A percentile compares a stretch with the other conserved stretches of the same genome.
Evolutionary conservation across 768 basidiomycete species (phyloP).

Genomic region (Lactifluus rugatus): DNA sequence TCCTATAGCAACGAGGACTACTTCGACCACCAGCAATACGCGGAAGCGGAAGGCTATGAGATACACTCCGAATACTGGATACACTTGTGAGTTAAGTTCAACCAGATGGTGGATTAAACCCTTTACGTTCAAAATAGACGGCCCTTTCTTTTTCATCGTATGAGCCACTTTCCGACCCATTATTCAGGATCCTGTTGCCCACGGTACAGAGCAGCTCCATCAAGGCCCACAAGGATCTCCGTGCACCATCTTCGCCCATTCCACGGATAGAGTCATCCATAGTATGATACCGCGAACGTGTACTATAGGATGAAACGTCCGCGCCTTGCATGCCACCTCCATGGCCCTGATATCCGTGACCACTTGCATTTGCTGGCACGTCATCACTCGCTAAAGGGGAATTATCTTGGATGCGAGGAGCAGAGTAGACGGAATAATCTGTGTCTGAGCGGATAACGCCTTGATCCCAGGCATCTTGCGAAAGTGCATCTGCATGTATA

Average conservation of each 20-base stretch:
- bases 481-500: slow-evolving; percentile 65
- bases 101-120: neutral
- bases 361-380: neutral
- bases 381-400: neutral
- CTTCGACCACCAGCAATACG: slow-evolving; percentile 44
- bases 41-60: slow-evolving; percentile 48
- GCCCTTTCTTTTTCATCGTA: slow-evolving; percentile 24
- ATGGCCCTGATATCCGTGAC: slow-evolving; percentile 2
- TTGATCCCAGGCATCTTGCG: slow-evolving; percentile 57
- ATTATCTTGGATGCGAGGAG: neutral
- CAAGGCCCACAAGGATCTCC: slow-evolving; percentile 65
- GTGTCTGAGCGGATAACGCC: slow-evolving; percentile 61
- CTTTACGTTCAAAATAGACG: slow-evolving; percentile 65
- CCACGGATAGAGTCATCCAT: slow-evolving; percentile 57
- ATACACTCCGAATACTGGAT: slow-evolving; percentile 46
- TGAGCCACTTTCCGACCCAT: slow-evolving; percentile 17
- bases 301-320: slow-evolving; percentile 72
- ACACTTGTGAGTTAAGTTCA: neutral
- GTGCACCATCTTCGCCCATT: slow-evolving; percentile 38
- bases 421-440: slow-evolving; percentile 61
- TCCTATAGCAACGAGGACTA: slow-evolving; percentile 52
- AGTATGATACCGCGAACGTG: slow-evolving; percentile 70
- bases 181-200: slow-evolving; percentile 44
- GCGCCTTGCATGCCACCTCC: slow-evolving; percentile 50
- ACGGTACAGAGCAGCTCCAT: slow-evolving; percentile 55